Percentiles rank a stretch among this genome's conserved stretches.
Conservation (phyloP, 805 yeast genomes). For the Kodamaea sagamina region DNA sequence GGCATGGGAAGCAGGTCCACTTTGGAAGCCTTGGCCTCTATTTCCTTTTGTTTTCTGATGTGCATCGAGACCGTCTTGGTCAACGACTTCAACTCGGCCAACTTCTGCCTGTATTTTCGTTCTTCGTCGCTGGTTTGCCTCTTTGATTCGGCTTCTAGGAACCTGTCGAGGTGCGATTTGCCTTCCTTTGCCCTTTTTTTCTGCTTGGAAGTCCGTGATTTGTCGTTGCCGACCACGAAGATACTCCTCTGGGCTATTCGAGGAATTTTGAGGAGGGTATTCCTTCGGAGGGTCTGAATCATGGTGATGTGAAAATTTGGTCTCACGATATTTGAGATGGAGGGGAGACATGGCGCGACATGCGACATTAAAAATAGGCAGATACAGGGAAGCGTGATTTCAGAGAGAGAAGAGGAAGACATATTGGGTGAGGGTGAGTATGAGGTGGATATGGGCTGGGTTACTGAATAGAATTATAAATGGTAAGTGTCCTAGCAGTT, state of each 20-base stretch:
- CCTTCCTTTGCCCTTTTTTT: slow-evolving; percentile 4
- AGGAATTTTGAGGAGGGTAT: neutral
- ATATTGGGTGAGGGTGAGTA: no score
- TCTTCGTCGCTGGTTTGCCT: slow-evolving; percentile 23
- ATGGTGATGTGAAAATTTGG: neutral
- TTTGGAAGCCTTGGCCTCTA: slow-evolving; percentile 17
- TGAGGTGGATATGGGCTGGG: no score
- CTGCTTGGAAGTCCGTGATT: slow-evolving; percentile 4
- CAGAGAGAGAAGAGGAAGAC: no score
- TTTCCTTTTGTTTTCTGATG: slow-evolving; percentile 22
- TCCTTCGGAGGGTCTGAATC: neutral
- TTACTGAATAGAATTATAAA: no score
- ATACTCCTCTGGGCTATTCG: slow-evolving; percentile 7
- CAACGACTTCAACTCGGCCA: slow-evolving; percentile 30
- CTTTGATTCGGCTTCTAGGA: slow-evolving; percentile 23
- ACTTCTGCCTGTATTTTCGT: slow-evolving; percentile 23
- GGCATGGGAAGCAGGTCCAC: slow-evolving; percentile 20
- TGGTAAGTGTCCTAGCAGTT: no score
- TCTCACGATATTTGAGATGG: no score
- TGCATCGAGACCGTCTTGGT: slow-evolving; percentile 32
- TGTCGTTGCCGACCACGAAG: slow-evolving; percentile 8
- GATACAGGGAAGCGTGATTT: no score
- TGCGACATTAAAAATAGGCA: no score
- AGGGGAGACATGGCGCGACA: neutral
- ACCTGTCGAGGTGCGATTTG: slow-evolving; percentile 9